A percentile compares a stretch with the other conserved stretches of the same genome.
These are phyloP conservation scores for Gracilariopsis chorda DNA, from an alignment of 23 red algal genomes.

Conservation along the genomic window DNA sequence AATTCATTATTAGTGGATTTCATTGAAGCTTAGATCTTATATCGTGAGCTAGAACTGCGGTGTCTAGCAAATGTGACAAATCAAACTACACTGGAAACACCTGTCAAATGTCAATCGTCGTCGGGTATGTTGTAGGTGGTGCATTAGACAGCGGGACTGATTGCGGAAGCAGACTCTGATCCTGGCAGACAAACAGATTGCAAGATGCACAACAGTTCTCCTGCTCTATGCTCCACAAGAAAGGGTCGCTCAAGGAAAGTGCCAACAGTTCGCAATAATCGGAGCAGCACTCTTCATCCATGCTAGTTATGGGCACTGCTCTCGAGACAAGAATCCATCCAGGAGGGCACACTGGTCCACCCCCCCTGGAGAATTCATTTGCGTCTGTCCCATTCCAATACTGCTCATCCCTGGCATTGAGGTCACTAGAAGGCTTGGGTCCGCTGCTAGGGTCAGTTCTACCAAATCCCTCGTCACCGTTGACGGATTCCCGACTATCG, in stretches of 20 bases:
- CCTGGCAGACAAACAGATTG: neutral
- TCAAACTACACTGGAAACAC: too few species aligned
- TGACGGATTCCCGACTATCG: neutral
- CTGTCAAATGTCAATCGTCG: neutral
- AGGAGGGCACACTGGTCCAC: neutral
- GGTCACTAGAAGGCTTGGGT: neutral
- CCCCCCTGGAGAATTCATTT: too few species aligned
- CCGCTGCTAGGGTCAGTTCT: neutral
- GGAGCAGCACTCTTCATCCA: neutral
- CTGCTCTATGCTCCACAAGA: constrained; percentile 1
- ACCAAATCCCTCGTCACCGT: neutral
- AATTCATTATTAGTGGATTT: too few species aligned
- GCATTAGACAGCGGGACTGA: neutral
- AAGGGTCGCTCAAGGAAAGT: neutral
- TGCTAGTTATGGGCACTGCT: neutral
- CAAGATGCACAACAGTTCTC: neutral
- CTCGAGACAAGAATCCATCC: neutral
- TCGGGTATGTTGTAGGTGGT: neutral
- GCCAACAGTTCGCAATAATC: neutral
- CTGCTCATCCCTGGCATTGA: too few species aligned
- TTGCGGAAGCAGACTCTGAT: neutral
- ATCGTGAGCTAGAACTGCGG: too few species aligned
- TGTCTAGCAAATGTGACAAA: too few species aligned
- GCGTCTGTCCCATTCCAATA: too few species aligned
- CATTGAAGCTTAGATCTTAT: too few species aligned